phyloP scores from a whole-genome alignment of 2,329 filamentous ascomycete genomes.

The Parastagonospora avenae region DNA sequence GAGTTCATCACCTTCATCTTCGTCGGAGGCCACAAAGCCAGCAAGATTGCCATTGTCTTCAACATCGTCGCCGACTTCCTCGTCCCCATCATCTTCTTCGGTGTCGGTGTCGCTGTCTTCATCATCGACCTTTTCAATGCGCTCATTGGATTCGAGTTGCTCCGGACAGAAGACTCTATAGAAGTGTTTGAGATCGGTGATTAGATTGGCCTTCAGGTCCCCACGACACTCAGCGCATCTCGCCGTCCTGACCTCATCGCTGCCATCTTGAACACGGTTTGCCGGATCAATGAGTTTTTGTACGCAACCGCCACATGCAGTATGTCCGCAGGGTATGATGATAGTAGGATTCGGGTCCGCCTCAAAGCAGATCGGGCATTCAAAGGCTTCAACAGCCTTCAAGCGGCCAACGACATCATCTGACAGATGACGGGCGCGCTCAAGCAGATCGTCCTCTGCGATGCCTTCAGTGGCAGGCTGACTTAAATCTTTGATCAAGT shows the following conservation, averaged over 20 bases:
- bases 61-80: conserved; percentile 55
- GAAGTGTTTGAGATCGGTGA: conserved; percentile 77
- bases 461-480: conserved; percentile 65
- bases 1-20: conserved; percentile 35
- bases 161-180: conserved; percentile 70
- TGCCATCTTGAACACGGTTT: conserved; percentile 54
- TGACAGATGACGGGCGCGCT: conserved; percentile 66
- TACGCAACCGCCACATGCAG: conserved; percentile 78
- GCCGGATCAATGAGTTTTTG: conserved; percentile 68
- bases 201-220: conserved; percentile 66
- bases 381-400: conserved; percentile 65
- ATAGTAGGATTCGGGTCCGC: conserved; percentile 74
- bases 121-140: conserved; percentile 35
- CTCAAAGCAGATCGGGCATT: conserved; percentile 85
- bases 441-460: conserved; percentile 61
- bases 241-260: conserved; percentile 57
- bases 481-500: conserved; percentile 70
- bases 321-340: conserved; percentile 82
- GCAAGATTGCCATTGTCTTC: conserved; percentile 49
- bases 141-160: conserved; percentile 49
- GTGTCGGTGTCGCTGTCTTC: conserved; percentile 31
- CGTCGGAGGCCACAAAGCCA: conserved; percentile 62
- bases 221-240: conserved; percentile 80
- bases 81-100: conserved; percentile 41
- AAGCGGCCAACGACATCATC: conserved; percentile 69